phyloP scores from a whole-genome alignment of 306 rosid species.

The Coriaria nepalensis region DNA sequence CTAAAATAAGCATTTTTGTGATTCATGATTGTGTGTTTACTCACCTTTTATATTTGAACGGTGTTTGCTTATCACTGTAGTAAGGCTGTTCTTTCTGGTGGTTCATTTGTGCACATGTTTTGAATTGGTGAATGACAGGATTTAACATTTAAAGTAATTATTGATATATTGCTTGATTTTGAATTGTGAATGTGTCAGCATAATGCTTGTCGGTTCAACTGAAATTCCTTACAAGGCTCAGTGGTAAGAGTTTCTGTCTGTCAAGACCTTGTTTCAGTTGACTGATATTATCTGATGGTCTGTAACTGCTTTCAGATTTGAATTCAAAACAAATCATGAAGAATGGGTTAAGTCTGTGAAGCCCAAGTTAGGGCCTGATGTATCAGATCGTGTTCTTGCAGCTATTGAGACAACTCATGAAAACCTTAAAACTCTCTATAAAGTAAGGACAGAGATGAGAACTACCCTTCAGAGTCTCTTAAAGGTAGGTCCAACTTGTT shows the following conservation, averaged over 20 bases:
- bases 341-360: constrained; percentile 71
- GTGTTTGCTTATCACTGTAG: no score
- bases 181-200: no score
- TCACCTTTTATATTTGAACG: no score
- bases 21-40: no score
- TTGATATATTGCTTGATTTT: no score
- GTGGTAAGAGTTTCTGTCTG: background rate
- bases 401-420: constrained; percentile 46
- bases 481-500: constrained; percentile 36
- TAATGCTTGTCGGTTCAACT: no score
- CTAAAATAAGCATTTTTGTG: no score
- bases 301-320: constrained; percentile 47
- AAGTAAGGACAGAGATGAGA: constrained; percentile 75
- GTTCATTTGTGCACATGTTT: no score
- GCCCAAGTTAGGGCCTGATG: constrained; percentile 47
- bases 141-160: no score
- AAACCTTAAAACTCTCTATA: constrained; percentile 50
- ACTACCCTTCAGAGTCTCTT: constrained; percentile 57
- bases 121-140: no score
- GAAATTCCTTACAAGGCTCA: no score
- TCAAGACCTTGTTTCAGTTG: constrained; percentile 1
- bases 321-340: constrained; percentile 75
- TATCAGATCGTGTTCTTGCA: constrained; percentile 34
- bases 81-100: no score
- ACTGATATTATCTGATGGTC: constrained; percentile 9